A percentile compares a stretch with the other conserved stretches of the same genome.
Conservation (phyloP, 2,329 filamentous ascomycete genomes). For the Kalaharituber pfeilii region DNA sequence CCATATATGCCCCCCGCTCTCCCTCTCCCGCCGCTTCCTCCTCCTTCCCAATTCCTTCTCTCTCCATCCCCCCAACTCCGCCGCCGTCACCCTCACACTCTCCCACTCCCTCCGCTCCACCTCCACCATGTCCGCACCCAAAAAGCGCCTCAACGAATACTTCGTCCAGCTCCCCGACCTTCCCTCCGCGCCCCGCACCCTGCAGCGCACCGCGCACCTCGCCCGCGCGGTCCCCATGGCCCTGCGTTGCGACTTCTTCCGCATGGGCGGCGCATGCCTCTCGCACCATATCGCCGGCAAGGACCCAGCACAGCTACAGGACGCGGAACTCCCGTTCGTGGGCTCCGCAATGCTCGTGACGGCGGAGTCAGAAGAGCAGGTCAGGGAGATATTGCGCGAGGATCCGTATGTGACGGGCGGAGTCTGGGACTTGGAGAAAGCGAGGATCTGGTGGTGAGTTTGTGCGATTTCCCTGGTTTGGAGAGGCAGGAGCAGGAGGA, state of each 20-base stretch:
- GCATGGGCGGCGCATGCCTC: not conserved
- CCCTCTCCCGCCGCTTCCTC: no score
- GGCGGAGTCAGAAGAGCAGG: conserved; percentile 10
- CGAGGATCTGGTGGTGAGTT: no score
- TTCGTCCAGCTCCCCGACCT: conserved; percentile 2
- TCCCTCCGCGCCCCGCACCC: not conserved
- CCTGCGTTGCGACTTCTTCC: not conserved
- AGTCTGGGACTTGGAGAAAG: conserved; percentile 32
- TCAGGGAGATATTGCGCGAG: conserved; percentile 10
- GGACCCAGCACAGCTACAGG: not conserved
- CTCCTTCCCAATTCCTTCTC: no score
- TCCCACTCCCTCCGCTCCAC: no score
- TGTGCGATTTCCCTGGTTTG: no score
- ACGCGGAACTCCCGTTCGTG: not conserved
- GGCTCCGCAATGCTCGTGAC: conserved; percentile 11
- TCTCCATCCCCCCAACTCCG: no score
- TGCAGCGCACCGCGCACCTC: not conserved
- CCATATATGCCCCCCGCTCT: no score
- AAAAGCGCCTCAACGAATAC: no score
- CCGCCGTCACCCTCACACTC: no score
- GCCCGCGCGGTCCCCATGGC: not conserved
- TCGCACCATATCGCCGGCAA: no score
- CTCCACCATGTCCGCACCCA: no score
- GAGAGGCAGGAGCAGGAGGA: no score
- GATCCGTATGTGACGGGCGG: conserved; percentile 23